Conservation (phyloP, 1,284 basidiomycete species). For the Entoloma clypeatum region DNA sequence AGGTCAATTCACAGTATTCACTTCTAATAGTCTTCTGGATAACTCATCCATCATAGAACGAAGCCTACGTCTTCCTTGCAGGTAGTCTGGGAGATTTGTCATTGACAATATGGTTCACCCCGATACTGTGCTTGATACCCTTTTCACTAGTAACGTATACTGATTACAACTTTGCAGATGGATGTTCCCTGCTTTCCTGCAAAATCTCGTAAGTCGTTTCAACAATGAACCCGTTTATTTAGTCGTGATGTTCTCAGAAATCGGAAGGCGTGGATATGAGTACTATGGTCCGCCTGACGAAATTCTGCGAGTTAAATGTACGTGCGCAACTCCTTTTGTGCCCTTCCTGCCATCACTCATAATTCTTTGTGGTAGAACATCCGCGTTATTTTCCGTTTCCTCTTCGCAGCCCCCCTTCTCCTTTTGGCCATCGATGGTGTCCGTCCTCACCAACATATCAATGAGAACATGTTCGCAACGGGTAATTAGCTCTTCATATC, state of each 20-base stretch:
- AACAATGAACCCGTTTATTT: slow-evolving; percentile 3
- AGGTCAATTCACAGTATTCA: slow-evolving; percentile 37
- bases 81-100: slow-evolving; percentile 65
- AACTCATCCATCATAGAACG: slow-evolving; percentile 41
- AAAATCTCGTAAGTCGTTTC: slow-evolving; percentile 45
- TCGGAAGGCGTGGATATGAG: slow-evolving; percentile 54
- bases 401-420: slow-evolving; percentile 60
- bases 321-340: slow-evolving; percentile 19
- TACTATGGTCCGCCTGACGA: slow-evolving; percentile 66
- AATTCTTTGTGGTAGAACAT: slow-evolving; percentile 46
- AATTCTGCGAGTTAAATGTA: slow-evolving; percentile 77
- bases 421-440: slow-evolving; percentile 67
- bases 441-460: slow-evolving; percentile 55
- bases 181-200: slow-evolving; percentile 63
- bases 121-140: slow-evolving; percentile 49
- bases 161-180: slow-evolving; percentile 37
- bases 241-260: slow-evolving; percentile 31
- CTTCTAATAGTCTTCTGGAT: background rate
- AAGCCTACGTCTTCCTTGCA: slow-evolving; percentile 63
- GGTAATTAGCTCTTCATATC: slow-evolving; percentile 27
- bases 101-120: slow-evolving; percentile 66
- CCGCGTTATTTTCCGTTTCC: slow-evolving; percentile 64
- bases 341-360: slow-evolving; percentile 1
- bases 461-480: slow-evolving; percentile 53
- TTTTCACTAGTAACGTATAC: slow-evolving; percentile 11